A percentile compares a stretch with the other conserved stretches of the same genome.
phyloP scores from a whole-genome alignment of 495 filamentous ascomycete genomes.

The Penicillium subrubescens region DNA sequence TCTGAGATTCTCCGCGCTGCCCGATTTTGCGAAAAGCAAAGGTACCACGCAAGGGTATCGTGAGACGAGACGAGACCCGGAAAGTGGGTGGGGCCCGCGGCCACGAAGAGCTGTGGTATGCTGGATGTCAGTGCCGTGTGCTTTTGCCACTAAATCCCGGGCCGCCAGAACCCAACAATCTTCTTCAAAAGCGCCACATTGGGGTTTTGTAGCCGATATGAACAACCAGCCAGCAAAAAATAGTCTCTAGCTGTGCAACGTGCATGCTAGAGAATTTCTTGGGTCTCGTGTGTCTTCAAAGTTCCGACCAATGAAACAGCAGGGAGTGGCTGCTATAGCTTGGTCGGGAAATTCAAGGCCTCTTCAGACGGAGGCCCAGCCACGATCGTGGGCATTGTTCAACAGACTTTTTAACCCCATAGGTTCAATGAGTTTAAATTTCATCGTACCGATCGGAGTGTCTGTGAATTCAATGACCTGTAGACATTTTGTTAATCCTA shows the following conservation, averaged over 20 bases:
- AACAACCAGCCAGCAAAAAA: neutral
- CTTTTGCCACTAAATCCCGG: constrained; percentile 23
- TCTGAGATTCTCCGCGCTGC: neutral
- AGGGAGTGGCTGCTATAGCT: neutral
- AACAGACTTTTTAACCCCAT: neutral
- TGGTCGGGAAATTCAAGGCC: neutral
- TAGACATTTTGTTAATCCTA: neutral
- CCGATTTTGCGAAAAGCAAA: constrained; percentile 2
- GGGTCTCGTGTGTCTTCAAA: neutral
- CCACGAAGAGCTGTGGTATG: constrained; percentile 37
- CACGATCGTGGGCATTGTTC: neutral
- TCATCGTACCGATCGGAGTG: neutral
- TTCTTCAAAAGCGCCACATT: neutral
- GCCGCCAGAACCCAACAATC: constrained; percentile 6
- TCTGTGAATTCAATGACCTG: neutral
- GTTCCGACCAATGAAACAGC: neutral
- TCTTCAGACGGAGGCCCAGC: neutral
- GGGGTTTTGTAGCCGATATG: neutral
- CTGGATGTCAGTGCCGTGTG: constrained; percentile 37
- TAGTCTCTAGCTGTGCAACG: neutral
- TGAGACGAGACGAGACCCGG: constrained; percentile 6
- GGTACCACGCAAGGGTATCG: constrained; percentile 15
- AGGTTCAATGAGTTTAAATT: neutral
- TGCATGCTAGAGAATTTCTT: neutral
- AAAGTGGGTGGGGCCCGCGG: constrained; percentile 17